Base-by-base conservation (phyloP, 768 basidiomycete species). In the Tylopilus sp. region DNA sequence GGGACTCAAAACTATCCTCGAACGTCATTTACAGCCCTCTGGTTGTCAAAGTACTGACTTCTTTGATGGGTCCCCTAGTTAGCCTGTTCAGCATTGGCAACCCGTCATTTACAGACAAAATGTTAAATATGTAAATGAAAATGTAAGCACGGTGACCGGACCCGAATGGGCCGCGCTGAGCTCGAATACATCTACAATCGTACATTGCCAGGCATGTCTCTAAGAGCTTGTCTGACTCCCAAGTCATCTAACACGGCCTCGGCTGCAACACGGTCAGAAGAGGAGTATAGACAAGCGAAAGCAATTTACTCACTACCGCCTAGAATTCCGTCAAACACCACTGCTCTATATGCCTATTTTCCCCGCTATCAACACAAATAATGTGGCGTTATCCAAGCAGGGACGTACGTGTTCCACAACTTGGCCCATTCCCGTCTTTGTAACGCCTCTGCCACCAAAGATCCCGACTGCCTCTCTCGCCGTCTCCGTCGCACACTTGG, bases 371-470 rank as follows among this genome's bases (percentile, higher is more conserved):
- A 40, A 33, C 38, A 38, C 13, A 15, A 26, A 15, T 21, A 11
- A 13, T 22, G 9, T 22, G 2, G 18, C 39, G 17, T 6, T 12
- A 51, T 17, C 38, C 17, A 6, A 26, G 33, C 26, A 22, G 22
- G 45, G n/a, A 77, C 78, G 55, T 55, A 83, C 81, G 61, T 88
- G 86, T 68, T 92, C 89, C 44, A 89, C 80, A 60, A 77, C 78
- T 48, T 73, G 74, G 35, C 90, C 90, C 87, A 91, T 90, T 17
- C 91, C 90, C 2, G 82, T 82, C 65, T 80, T 79, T 3, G 92
- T 94, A 44, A 95, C 81, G 22, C 88, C 91, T 48, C 92, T 82
- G 17, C 91, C 92, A 61, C 91, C 91, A 57, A 92, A 93, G 54
- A 94, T 80, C 70, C 88, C 86, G 3, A 92, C 88, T 17, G 91